Evolutionary conservation across 176 grass and related monocot genomes (phyloP), one percentile per base, ranked within the genome.

Genomic region (Zea luxurians): DNA sequence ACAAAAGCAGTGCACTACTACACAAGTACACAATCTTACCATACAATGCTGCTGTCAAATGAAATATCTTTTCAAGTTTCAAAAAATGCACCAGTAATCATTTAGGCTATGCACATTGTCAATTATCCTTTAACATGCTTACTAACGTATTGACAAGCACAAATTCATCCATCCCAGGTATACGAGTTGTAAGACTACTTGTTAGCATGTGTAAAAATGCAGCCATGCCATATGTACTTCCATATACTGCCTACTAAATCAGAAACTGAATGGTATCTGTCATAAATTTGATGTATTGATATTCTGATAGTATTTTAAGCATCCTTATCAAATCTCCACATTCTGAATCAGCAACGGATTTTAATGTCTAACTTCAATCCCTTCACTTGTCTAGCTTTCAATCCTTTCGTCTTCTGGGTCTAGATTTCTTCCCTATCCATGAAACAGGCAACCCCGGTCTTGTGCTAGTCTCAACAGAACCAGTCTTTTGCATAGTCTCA

Each of bases 261-360:
- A 71, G 45, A 71, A 49, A 49, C 20, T 70, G 18, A 35, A 8
- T 13, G 6, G 15, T 53, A 55, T 40, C 37, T 12, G 27, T 72
- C 9, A 74, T 7, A 54, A 74, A 6, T 42, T 42, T 13, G 18
- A 42, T 42, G 41, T 6, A 42, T 5, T 10, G n/a, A n/a, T n/a
- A n/a, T n/a, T n/a, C n/a, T n/a, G n/a, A n/a, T 47, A 43, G 12
- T 66, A 43, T 18, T 43, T 17, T 18, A 66, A 66, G 38, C 38
- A 70, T 70, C 20, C 68, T 42, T 42, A 16, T 75, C 27, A 75
- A 45, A 75, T 45, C 37, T 75, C 12, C 37, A 37, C 11, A 5
- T 0, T n/a, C 48, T 70, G 12, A 71, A 49, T 71, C 45, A 71
- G 68, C 34, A 48, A 41, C 20, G 16, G 36, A 41, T 38, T 55